Evolutionary conservation across 305 asterid genomes (phyloP).

Genomic region (Fraxinus nigra): DNA sequence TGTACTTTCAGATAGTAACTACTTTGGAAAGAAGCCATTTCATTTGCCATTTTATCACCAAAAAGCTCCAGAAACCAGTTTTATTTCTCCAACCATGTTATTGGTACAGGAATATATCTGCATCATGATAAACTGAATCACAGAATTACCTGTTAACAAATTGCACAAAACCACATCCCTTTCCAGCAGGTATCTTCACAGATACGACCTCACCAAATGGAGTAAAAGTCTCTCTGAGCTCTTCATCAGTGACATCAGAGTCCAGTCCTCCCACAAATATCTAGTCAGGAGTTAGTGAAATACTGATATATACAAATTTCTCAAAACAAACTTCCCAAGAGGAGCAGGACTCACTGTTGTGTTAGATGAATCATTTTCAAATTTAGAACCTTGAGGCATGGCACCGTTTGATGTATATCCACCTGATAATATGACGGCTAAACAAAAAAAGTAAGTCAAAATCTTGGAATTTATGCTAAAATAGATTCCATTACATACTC

Average conservation of each 20-base stretch:
- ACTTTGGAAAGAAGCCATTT: not conserved
- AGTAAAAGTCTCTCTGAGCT: conserved; percentile 66
- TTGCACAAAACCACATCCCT: conserved; percentile 97
- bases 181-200: conserved; percentile 89
- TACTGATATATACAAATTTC: conserved; percentile 3
- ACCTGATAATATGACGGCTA: conserved; percentile 73
- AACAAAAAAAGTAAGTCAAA: conserved; percentile 21
- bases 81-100: not conserved
- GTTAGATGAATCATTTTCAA: conserved; percentile 68
- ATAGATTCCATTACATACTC: not conserved
- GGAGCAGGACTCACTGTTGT: conserved; percentile 74
- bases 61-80: not conserved
- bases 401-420: conserved; percentile 69
- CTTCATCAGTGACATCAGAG: conserved; percentile 85
- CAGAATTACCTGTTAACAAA: conserved; percentile 63
- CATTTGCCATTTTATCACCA: not conserved
- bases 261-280: conserved; percentile 89
- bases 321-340: conserved; percentile 20
- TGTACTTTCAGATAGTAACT: not conserved
- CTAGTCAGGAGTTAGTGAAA: conserved; percentile 27
- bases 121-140: conserved; percentile 13
- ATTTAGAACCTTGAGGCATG: conserved; percentile 54
- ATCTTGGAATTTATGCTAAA: conserved; percentile 6
- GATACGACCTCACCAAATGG: conserved; percentile 84
- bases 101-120: not conserved